Conservation (phyloP, 768 basidiomycete species). For the Baorangia bicolor region DNA sequence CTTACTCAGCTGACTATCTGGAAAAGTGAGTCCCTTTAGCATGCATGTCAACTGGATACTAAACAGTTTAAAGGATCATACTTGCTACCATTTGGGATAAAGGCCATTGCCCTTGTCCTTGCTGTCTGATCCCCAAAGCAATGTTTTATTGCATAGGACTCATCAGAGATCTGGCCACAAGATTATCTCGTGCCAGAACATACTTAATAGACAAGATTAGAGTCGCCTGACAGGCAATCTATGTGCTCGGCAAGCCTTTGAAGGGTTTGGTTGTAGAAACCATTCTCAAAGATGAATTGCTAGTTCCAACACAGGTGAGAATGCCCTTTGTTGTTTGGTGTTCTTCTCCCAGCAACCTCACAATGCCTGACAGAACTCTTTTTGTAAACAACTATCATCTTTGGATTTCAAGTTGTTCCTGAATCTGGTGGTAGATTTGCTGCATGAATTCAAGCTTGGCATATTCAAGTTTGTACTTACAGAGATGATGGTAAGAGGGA, state of each 20-base stretch:
- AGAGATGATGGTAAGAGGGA: no score
- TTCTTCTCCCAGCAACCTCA: neutral
- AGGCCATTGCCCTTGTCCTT: neutral
- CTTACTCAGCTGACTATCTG: slow-evolving; percentile 1
- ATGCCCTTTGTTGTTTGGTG: no score
- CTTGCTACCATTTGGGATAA: neutral
- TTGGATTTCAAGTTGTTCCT: neutral
- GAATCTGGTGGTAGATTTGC: neutral
- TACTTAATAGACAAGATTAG: neutral
- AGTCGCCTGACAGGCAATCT: neutral
- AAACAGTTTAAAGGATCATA: neutral
- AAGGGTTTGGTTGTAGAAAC: neutral
- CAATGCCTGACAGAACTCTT: neutral
- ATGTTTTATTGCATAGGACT: neutral
- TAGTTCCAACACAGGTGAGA: neutral
- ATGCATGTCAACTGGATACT: neutral
- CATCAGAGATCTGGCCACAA: neutral
- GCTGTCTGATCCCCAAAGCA: neutral
- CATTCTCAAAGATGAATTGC: neutral
- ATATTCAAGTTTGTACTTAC: neutral
- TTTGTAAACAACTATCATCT: neutral
- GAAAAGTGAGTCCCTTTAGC: neutral
- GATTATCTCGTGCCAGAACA: neutral
- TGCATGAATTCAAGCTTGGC: neutral
- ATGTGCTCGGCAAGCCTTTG: neutral